phyloP scores from a whole-genome alignment of 805 yeast genomes.

The Wickerhamomyces bovis region DNA sequence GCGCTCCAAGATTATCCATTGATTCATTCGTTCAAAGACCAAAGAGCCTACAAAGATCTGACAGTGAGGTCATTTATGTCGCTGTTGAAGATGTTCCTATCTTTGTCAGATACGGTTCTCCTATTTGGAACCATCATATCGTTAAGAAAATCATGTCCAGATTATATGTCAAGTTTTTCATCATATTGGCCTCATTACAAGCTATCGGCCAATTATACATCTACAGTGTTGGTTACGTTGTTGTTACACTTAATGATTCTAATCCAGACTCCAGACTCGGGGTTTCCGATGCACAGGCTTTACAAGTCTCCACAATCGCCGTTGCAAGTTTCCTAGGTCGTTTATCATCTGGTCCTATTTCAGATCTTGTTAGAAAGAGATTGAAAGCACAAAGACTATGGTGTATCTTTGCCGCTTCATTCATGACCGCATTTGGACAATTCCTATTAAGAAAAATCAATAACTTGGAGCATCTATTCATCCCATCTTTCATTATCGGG shows the following conservation, averaged over 20 bases:
- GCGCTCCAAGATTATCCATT: constrained; percentile 2
- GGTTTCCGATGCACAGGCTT: constrained; percentile 51
- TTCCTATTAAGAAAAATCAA: constrained; percentile 27
- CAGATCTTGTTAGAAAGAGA: constrained; percentile 52
- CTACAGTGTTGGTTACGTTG: constrained; percentile 69
- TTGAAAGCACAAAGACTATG: constrained; percentile 56
- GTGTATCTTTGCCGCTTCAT: constrained; percentile 45
- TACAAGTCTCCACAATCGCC: constrained; percentile 66
- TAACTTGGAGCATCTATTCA: constrained; percentile 36
- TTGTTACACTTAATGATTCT: constrained; percentile 38
- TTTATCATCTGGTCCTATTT: constrained; percentile 55
- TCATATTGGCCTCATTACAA: constrained; percentile 50
- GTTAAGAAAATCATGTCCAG: constrained; percentile 17
- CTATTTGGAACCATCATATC: constrained; percentile 23
- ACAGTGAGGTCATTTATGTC: constrained; percentile 20
- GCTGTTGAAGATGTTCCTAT: constrained; percentile 27
- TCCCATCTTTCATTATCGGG: constrained; percentile 54
- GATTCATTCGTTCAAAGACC: constrained; percentile 2
- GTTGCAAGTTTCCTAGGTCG: constrained; percentile 62
- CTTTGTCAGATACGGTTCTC: constrained; percentile 22
- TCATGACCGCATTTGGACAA: constrained; percentile 33
- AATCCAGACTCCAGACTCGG: constrained; percentile 16
- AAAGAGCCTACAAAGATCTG: constrained; percentile 2
- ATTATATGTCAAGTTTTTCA: constrained; percentile 44
- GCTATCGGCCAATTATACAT: constrained; percentile 71